These are phyloP conservation scores for Botrytis squamosa DNA, from an alignment of 2,329 filamentous ascomycete species.

Conservation along the genomic window DNA sequence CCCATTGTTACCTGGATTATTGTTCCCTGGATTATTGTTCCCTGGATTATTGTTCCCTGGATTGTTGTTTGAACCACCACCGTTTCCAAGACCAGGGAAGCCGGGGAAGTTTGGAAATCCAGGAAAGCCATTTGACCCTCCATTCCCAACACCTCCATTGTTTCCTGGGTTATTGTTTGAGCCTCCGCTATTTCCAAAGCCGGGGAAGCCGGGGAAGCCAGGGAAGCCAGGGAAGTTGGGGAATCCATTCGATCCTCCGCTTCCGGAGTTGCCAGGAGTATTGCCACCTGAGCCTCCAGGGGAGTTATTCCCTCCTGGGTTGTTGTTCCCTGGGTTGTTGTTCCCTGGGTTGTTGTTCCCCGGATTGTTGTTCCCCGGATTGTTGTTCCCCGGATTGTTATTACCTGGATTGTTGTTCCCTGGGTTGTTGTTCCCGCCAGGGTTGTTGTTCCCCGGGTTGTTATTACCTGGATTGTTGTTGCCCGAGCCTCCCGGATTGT, in stretches of 20 bases:
- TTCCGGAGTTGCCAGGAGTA: not conserved
- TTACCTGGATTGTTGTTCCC: not conserved
- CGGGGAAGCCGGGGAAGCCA: not conserved
- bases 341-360: not conserved
- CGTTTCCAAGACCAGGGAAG: not conserved
- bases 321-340: not conserved
- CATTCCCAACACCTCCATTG: not conserved
- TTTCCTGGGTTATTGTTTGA: not conserved
- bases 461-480: not conserved
- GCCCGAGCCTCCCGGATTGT: not conserved
- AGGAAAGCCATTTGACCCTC: not conserved
- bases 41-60: not conserved
- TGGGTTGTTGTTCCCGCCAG: not conserved
- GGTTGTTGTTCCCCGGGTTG: not conserved
- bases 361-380: not conserved
- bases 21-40: not conserved
- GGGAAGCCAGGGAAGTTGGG: not conserved
- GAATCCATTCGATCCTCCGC: not conserved
- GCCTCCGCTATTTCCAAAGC: not conserved
- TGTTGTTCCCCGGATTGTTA: no score
- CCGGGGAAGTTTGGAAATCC: not conserved
- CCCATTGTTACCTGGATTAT: not conserved
- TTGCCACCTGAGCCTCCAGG: not conserved
- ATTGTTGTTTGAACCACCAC: not conserved
- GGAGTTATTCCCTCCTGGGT: no score